Evolutionary conservation across 306 rosid genomes (phyloP), one percentile per base, ranked within the genome.

Genomic region (Cucurbita argyrosperma): DNA sequence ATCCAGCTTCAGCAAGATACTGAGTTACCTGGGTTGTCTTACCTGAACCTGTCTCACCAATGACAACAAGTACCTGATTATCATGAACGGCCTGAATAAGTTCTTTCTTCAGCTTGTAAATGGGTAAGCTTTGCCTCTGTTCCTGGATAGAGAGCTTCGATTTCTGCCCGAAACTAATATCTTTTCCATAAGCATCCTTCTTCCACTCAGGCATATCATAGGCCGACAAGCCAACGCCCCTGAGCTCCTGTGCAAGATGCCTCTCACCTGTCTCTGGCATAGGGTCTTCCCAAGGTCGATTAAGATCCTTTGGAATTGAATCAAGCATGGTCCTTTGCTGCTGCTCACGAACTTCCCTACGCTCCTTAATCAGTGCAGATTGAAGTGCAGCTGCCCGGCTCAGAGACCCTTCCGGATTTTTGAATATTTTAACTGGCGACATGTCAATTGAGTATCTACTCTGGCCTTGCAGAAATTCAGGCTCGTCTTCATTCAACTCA

Each of bases 221-320:
- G 75, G 96, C 97, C 0, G 96, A 89, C 72, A 91, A 82, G 21
- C 97, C 97, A 81, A 91, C 96, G 54, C 97, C 97, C 81, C 97
- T 83, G 23, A 89, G 89, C 83, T 89, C 97, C 76, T 91, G 96
- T 61, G 96, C 97, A 81, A 91, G 91, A 86, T 89, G 96, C 72
- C 93, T 89, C 79, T 91, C 97, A 75, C 96, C 96, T 5, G 90
- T 71, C 72, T 91, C 93, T 4, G 96, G 97, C 97, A 91, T 87
- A 46, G 97, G 97, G 43, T 91, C 96, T 86, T 91, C 96, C 97
- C 93, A 91, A 16, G 97, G 97, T 16, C 97, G 96, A 91, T 91
- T 91, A 45, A 91, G 93, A 89, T 91, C 97, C 88, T 91, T 90
- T 10, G 92, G 97, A 45, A 90, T 90, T 38, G 97, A 90, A 74